Evolutionary conservation across 306 rosid genomes (phyloP), one percentile per base, ranked within the genome.

Genomic region (Prinsepia uniflora): DNA sequence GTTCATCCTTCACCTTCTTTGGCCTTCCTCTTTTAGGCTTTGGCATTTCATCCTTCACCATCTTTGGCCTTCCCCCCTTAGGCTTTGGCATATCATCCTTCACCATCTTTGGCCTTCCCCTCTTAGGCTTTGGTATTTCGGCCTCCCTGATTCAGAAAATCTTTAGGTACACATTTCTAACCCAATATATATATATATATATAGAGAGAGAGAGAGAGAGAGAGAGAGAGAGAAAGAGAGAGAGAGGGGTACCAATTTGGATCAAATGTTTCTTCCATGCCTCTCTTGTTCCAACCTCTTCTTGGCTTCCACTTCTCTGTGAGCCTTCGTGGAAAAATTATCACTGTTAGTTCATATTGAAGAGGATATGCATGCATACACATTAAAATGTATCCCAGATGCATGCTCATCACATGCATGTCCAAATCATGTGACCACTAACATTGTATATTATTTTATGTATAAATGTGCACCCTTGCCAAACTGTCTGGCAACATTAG

Each of bases 21-120:
- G 71, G 71, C 44, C 71, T 67, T 11, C 71, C 71, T 43, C 71
- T 67, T 59, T 48, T 67, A 67, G 45, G 71, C 59, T 49, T 47
- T 10, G 58, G 45, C 46, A 46, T 67, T 52, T 67, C 39, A 8
- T 46, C 62, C 17, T 47, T 47, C 58, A 67, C 34, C 71, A 39
- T 48, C 58, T 24, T 48, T 30, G 71, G 71, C 44, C 71, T 67
- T 11, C 71, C 71, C 57, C 71, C 48, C 71, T 48, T 67, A 67
- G 45, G 71, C 59, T 49, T 47, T 10, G 58, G 45, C 46, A 46
- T 67, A 39, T 67, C 39, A 8, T 46, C 62, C 17, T 47, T 47
- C 58, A 67, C 34, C 71, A 39, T 48, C 58, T 24, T 48, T 30
- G 71, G 71, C 44, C 71, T 67, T 11, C 71, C 71, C 57, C 71